phyloP scores from a whole-genome alignment of 1,284 basidiomycete species.

The Malassezia obtusa region DNA sequence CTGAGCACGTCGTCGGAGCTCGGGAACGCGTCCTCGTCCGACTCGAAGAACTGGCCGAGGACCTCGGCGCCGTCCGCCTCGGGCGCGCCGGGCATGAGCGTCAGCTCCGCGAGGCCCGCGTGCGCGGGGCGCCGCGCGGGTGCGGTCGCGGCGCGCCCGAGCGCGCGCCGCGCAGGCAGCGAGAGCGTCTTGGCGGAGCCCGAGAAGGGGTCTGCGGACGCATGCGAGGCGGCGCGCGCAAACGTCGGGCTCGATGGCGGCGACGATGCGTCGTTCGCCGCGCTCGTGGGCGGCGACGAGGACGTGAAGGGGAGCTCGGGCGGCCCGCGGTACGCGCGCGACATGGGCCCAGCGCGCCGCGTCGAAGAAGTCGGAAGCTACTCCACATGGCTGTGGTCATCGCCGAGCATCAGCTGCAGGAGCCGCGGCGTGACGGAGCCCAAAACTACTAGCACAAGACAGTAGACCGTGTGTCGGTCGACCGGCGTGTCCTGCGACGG shows the following conservation, averaged over 20 bases:
- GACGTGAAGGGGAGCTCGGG: neutral
- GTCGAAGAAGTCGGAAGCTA: neutral
- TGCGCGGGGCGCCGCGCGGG: neutral
- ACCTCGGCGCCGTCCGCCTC: neutral
- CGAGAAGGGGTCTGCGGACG: slow-evolving; percentile 9
- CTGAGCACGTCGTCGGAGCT: slow-evolving; percentile 11
- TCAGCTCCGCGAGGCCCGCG: neutral
- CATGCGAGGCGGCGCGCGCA: neutral
- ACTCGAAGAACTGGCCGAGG: slow-evolving; percentile 15
- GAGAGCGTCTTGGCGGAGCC: slow-evolving; percentile 12
- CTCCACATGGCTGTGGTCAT: neutral
- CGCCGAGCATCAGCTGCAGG: slow-evolving; percentile 13
- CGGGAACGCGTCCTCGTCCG: slow-evolving; percentile 3
- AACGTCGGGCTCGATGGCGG: slow-evolving; percentile 17
- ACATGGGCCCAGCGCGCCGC: neutral
- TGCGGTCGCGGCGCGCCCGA: slow-evolving; percentile 9
- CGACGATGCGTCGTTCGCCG: slow-evolving; percentile 2
- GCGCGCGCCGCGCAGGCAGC: neutral
- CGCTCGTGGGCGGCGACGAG: slow-evolving; percentile 8
- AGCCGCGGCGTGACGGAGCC: slow-evolving; percentile 13
- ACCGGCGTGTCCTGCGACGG: neutral
- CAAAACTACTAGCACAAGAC: slow-evolving; percentile 5
- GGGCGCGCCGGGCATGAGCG: neutral
- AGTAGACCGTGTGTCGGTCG: neutral
- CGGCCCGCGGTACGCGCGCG: slow-evolving; percentile 9